Evolutionary conservation across 257 asterid species (phyloP), one percentile per base, ranked within the genome.

Genomic region (Fraxinus cuspidata): DNA sequence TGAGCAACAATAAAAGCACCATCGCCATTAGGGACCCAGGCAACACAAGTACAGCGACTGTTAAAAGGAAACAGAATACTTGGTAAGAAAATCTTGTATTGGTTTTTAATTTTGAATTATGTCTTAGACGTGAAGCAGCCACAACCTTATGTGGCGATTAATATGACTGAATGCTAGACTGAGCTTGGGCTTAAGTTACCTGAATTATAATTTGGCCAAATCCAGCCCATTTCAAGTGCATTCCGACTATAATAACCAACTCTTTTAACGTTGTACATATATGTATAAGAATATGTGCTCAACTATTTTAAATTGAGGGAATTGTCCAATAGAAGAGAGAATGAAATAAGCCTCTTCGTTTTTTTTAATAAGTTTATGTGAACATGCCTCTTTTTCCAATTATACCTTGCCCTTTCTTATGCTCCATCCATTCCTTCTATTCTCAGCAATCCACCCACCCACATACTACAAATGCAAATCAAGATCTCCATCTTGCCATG

Each of bases 21-120:
- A 86, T 95, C 97, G 77, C 93, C 86, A 71, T 93, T 89, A 32
- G 99, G 99, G 75, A 93, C 89, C 99, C 99, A 95, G 2, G 98
- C 93, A 74, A 93, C 72, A 83, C 92, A 84, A 83, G 97, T 91
- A 76, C 99, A 95, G 19, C 97, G 93, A 85, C 98, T 95, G 93
- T 83, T 79, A 63, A 73, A 63, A 79, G 79, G 83, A 88, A 85
- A 78, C 79, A 69, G 40, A 69, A 56, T 42, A 76, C 23, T 83
- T 75, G 56, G 80, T 77, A 28, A 70, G 38, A 34, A 29, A 5
- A 19, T 44, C 53, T 44, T 44, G 19, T 13, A 44, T 44, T 44
- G 53, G 53, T 44, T 13, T 44, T 44, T 13, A 13, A 6, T 44
- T 15, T 19, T 13, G 53, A 44, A 44, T 13, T 15, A 44, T 15